Percentiles rank a stretch among this genome's conserved stretches.
Conservation (phyloP, 2,329 filamentous ascomycete genomes). For the Diaporthe amygdali region DNA sequence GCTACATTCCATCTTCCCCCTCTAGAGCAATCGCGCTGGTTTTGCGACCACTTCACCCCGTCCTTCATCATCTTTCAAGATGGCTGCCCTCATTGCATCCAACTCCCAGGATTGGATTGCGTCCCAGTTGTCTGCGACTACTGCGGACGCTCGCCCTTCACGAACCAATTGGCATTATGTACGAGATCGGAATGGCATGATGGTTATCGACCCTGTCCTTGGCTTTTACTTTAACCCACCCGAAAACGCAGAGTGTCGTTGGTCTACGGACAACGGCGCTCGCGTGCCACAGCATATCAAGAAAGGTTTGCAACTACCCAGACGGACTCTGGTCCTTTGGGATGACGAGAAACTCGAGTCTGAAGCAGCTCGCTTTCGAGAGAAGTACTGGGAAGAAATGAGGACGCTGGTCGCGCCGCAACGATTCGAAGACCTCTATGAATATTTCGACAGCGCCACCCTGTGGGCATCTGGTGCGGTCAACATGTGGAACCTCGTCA, state of each 20-base stretch:
- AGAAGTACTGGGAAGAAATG: constrained; percentile 41
- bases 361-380: constrained; percentile 36
- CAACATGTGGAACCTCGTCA: constrained; percentile 54
- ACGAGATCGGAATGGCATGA: not conserved
- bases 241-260: constrained; percentile 18
- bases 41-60: not conserved
- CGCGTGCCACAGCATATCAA: not conserved
- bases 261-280: constrained; percentile 26
- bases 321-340: constrained; percentile 9
- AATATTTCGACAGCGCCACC: constrained; percentile 53
- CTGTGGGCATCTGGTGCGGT: constrained; percentile 51
- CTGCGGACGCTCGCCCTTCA: not conserved
- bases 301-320: not conserved
- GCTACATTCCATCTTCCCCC: not conserved
- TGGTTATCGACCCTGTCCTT: constrained; percentile 24
- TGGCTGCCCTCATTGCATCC: constrained; percentile 29
- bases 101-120: constrained; percentile 33
- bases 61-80: not conserved
- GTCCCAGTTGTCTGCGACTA: not conserved
- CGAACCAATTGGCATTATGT: constrained; percentile 19
- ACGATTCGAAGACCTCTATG: constrained; percentile 48
- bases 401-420: constrained; percentile 36
- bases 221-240: constrained; percentile 27
- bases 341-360: not conserved
- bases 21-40: constrained; percentile 11